Percentiles rank a stretch among this genome's conserved stretches.
These are phyloP conservation scores for Saccharomyces hybrid DNA, from an alignment of 1,139 yeast species.

Conservation along the genomic window DNA sequence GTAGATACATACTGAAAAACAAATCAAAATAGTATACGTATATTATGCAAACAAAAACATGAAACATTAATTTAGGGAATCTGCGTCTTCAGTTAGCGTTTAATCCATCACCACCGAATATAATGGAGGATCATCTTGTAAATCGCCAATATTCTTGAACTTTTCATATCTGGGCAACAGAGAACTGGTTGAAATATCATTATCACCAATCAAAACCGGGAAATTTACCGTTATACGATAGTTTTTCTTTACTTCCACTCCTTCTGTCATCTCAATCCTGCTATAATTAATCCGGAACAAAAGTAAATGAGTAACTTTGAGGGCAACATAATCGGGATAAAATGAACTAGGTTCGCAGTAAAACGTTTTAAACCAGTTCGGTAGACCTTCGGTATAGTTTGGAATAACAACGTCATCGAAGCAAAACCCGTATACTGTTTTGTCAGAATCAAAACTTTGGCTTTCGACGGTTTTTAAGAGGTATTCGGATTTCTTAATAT, in stretches of 20 bases:
- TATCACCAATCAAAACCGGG: background rate
- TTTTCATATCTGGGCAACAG: background rate
- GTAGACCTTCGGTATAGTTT: constrained; percentile 1
- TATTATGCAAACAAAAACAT: background rate
- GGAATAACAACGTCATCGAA: constrained; percentile 6
- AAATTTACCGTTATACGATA: background rate
- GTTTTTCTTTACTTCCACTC: background rate
- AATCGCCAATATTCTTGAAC: background rate
- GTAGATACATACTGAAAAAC: background rate
- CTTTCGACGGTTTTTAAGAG: background rate
- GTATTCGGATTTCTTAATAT: background rate
- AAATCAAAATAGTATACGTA: background rate
- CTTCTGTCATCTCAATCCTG: background rate
- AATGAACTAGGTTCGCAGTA: constrained; percentile 14
- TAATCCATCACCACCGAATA: background rate
- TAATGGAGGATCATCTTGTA: background rate
- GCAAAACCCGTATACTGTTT: constrained; percentile 5
- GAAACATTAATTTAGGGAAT: background rate
- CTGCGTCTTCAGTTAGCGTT: background rate
- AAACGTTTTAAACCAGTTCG: constrained; percentile 12
- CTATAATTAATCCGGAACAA: background rate
- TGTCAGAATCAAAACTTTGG: constrained; percentile 5
- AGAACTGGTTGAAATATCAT: background rate
- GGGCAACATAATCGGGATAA: background rate
- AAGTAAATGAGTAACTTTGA: background rate